Evolutionary conservation across 2,329 filamentous ascomycete genomes (phyloP), one percentile per base, ranked within the genome.

Genomic region (Claviceps purpurea): DNA sequence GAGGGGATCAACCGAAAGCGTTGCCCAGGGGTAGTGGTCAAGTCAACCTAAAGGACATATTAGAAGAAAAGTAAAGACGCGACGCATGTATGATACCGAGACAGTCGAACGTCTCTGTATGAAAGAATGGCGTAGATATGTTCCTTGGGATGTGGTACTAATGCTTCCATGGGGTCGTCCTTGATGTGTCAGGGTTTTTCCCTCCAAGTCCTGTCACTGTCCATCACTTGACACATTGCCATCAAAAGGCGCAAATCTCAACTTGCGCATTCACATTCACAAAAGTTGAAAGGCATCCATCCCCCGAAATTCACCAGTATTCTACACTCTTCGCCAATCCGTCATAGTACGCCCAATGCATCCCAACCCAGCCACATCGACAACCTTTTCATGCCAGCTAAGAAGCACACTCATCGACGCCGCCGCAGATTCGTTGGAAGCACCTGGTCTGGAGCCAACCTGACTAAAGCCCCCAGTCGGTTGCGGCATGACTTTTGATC

Each of bases 331-430:
- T 64, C 93, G 84, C 73, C 91, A 87, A 74, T 98, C 93, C 43
- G 89, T 93, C 90, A 98, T 96, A 59, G 89, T 89, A 61, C 93
- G 81, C 56, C 89, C 87, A 70, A 98, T 93, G 68, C 87, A 89
- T 45, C 93, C 93, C 59, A 89, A 76, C 24, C 93, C 93, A 40
- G 89, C 88, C 63, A 96, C 83, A 63, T 98, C 93, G 4, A 97
- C 89, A 56, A 96, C 79, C 78, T 96, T 98, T 75, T 98, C 93
- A 66, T 98, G 93, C 93, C 93, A 98, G 70, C 89, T 96, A 59
- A 98, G 74, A 65, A 98, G 69, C 50, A 98, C 93, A 65, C 93
- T 97, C 93, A 97, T 97, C 51, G 85, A 86, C 53, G 89, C 84
- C 39, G 88, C 87, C 56, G 88, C 84, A 47, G 87, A 85, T 64